phyloP scores from a whole-genome alignment of 1,139 yeast species.

The Taphrina betulina region DNA sequence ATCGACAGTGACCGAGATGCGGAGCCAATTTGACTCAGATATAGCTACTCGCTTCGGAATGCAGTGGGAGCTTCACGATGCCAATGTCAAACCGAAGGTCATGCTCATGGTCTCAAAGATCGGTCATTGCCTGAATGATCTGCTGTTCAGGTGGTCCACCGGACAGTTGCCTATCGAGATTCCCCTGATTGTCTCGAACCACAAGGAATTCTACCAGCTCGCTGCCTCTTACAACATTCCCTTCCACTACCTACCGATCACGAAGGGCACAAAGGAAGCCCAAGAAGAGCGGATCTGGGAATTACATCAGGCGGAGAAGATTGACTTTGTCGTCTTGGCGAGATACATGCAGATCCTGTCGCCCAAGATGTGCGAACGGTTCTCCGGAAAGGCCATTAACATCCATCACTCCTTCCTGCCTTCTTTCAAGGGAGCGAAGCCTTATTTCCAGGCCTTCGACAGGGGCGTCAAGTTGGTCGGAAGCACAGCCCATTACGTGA shows the following conservation, averaged over 20 bases:
- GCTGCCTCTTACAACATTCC: constrained; percentile 32
- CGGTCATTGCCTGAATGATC: constrained; percentile 27
- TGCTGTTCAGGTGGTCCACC: constrained; percentile 26
- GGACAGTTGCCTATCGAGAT: constrained; percentile 30
- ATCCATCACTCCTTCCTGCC: constrained; percentile 32
- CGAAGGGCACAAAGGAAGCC: constrained; percentile 18
- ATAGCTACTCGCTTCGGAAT: constrained; percentile 12
- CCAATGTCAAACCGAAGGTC: constrained; percentile 26
- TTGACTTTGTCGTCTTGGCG: constrained; percentile 28
- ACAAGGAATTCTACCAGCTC: constrained; percentile 26
- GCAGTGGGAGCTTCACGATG: constrained; percentile 27
- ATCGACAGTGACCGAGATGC: constrained; percentile 10
- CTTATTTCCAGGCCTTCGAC: constrained; percentile 30
- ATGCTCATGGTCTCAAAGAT: constrained; percentile 29
- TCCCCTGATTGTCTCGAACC: constrained; percentile 28
- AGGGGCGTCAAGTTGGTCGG: constrained; percentile 31
- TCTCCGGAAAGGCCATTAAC: constrained; percentile 31
- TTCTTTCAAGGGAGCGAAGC: constrained; percentile 31
- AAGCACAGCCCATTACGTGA: constrained; percentile 28
- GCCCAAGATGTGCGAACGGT: constrained; percentile 24
- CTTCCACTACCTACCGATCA: constrained; percentile 27
- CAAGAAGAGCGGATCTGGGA: constrained; percentile 31
- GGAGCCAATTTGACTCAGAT: background rate
- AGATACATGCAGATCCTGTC: constrained; percentile 30
- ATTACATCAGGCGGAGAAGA: constrained; percentile 28